Evolutionary conservation across 805 yeast species (phyloP), one percentile per base, ranked within the genome.

Genomic region (Saturnispora dispora): DNA sequence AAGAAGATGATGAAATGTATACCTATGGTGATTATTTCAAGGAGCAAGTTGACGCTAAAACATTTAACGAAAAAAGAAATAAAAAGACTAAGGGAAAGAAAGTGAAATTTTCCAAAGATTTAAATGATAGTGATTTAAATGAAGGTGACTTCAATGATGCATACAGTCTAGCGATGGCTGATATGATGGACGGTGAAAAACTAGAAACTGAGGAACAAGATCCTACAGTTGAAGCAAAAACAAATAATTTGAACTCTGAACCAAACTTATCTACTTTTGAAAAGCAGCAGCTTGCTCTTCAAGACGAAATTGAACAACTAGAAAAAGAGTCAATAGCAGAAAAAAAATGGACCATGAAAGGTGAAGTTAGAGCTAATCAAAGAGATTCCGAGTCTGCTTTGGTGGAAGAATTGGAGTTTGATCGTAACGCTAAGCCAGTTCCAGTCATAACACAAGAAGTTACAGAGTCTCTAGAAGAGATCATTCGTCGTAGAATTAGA

Each of bases 341-440:
- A 52, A 91, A 93, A 71, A 82, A 81, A 60, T 91, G 99, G 99
- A 81, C 96, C 7, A 76, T 91, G 79, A 85, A 82, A 60, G 99
- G 99, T 69, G 99, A 93, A 69, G 89, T 88, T 1, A 77, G 78
- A 52, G 86, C 89, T 2, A 80, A 77, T 55, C 85, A 83, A 57
- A 77, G 99, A 63, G 96, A 95, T 7, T 72, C 74, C 43, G 96
- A 93, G 70, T 83, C 97, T 1, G 72, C 93, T 39, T 67, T 93
- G 52, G 83, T 82, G 42, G 96, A 86, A 60, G 88, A 78, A 41
- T 71, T 91, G 50, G 95, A 89, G 58, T 93, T 91, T 62, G 99
- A 91, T 60, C 78, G 98, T 61, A 87, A 89, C 6, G 82, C 96
- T 8, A 91, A 91, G 61, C 96, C 99, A 0, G 97, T 89, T 4